phyloP scores from a whole-genome alignment of 1,284 basidiomycete species.

The Ganoderma leucocontextum region DNA sequence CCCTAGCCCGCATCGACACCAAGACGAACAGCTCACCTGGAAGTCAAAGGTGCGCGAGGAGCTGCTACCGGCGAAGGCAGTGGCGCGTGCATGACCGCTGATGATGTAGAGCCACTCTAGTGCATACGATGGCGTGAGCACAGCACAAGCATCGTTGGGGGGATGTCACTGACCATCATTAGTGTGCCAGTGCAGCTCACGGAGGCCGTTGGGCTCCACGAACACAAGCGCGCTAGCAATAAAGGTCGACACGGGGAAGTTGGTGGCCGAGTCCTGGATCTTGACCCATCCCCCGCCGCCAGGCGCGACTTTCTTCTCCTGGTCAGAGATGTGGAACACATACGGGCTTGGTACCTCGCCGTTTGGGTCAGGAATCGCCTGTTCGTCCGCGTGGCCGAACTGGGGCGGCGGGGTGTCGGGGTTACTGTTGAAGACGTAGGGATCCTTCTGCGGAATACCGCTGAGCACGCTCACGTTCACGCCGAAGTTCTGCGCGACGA shows the following conservation, averaged over 20 bases:
- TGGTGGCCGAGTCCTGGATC: slow-evolving; percentile 40
- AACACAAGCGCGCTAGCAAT: slow-evolving; percentile 38
- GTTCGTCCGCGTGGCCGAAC: slow-evolving; percentile 36
- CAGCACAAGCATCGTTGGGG: neutral
- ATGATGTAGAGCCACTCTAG: slow-evolving; percentile 42
- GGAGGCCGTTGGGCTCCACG: slow-evolving; percentile 40
- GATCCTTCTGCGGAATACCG: slow-evolving; percentile 39
- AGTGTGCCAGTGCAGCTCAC: slow-evolving; percentile 41
- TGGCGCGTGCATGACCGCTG: slow-evolving; percentile 38
- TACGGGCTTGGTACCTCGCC: slow-evolving; percentile 39
- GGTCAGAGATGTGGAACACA: slow-evolving; percentile 39
- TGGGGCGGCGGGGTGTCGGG: slow-evolving; percentile 29
- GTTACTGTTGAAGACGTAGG: slow-evolving; percentile 36
- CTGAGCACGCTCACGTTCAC: slow-evolving; percentile 34
- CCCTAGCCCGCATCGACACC: neutral
- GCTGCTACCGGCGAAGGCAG: slow-evolving; percentile 39
- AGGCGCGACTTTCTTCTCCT: slow-evolving; percentile 35
- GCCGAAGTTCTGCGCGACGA: slow-evolving; percentile 41
- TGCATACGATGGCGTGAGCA: neutral
- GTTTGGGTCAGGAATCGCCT: slow-evolving; percentile 37
- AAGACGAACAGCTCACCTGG: slow-evolving; percentile 27
- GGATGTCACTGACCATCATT: slow-evolving; percentile 32
- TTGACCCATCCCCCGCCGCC: slow-evolving; percentile 42
- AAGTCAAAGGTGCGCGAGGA: slow-evolving; percentile 40
- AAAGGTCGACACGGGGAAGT: slow-evolving; percentile 39